Conservation (phyloP, 768 basidiomycete species). For the Macrolepiota dolichaula region DNA sequence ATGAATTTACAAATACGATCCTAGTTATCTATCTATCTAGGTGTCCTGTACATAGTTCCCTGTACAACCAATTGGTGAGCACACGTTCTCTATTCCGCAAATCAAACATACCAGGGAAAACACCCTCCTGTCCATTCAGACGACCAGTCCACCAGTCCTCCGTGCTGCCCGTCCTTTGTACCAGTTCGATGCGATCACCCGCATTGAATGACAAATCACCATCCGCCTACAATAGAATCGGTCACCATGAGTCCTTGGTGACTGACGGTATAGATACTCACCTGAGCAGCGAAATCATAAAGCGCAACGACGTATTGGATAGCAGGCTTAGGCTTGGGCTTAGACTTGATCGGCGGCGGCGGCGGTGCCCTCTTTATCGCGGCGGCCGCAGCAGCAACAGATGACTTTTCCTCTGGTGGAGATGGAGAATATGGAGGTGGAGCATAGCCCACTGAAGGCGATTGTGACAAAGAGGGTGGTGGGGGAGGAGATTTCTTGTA, state of each 20-base stretch:
- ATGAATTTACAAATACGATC: slow-evolving; percentile 11
- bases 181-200: slow-evolving; percentile 88
- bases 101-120: slow-evolving; percentile 72
- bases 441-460: slow-evolving; percentile 18
- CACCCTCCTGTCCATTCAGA: slow-evolving; percentile 77
- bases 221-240: slow-evolving; percentile 54
- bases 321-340: slow-evolving; percentile 65
- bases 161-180: slow-evolving; percentile 73
- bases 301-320: slow-evolving; percentile 84
- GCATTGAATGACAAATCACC: slow-evolving; percentile 89
- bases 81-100: background rate
- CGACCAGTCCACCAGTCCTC: slow-evolving; percentile 99
- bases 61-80: slow-evolving; percentile 19
- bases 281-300: slow-evolving; percentile 94
- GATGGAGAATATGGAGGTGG: slow-evolving; percentile 33
- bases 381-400: slow-evolving; percentile 31
- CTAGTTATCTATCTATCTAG: slow-evolving; percentile 12
- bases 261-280: slow-evolving; percentile 22
- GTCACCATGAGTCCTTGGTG: background rate
- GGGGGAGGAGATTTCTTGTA: slow-evolving; percentile 54
- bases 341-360: slow-evolving; percentile 87
- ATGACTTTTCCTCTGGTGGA: slow-evolving; percentile 10
- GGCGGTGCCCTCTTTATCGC: slow-evolving; percentile 77
- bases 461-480: slow-evolving; percentile 39
- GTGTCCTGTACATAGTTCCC: slow-evolving; percentile 70